Base-by-base conservation (phyloP, 2,329 filamentous ascomycete genomes). In the Alternaria gaisen region DNA sequence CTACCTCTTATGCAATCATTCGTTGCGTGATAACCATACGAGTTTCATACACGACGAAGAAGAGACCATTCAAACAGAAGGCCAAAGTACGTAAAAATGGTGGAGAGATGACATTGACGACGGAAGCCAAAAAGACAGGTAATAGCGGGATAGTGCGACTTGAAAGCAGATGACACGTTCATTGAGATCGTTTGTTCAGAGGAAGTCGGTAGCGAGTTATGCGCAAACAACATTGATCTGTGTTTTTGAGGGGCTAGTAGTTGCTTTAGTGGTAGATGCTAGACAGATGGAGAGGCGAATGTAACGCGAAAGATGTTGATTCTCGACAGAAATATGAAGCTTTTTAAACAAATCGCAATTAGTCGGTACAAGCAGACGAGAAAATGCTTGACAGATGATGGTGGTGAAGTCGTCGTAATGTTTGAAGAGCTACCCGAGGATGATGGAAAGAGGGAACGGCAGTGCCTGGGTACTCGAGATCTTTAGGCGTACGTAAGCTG, bases 401-500 rank as follows among this genome's bases (percentile, higher is more conserved):
- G 20, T 48, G 38, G 40, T 30, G 16, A 38, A 22, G 6, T 36
- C 24, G 24, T 36, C 22, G 12, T 12, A 6, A 53, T 32, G 36
- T 46, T n/a, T 34, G 18, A 28, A 47, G 28, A 46, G n/a, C 9
- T 43, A n/a, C 20, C 30, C 12, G 28, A 48, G 30, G 12, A 47
- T 16, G 32, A 43, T n/a, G 34, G 44, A 47, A 14, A 20, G 12
- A 34, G 20, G 28, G 42, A 28, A 36, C 14, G 30, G 28, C 41
- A 14, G 10, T 40, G 11, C 8, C 36, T 10, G 28, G 30, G 24
- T 32, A 28, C n/a, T 12, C 8, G 28, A 28, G 5, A 6, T 4
- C 12, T 38, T 14, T 14, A 24, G 32, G 47, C 38, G 20, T 53
- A 30, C 40, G 46, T 41, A 43, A 26, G 55, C 55, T 53, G 28